Percentiles rank a stretch among this genome's conserved stretches.
Conservation (phyloP, 768 basidiomycete genomes). For the Fomitopsis pulvina region DNA sequence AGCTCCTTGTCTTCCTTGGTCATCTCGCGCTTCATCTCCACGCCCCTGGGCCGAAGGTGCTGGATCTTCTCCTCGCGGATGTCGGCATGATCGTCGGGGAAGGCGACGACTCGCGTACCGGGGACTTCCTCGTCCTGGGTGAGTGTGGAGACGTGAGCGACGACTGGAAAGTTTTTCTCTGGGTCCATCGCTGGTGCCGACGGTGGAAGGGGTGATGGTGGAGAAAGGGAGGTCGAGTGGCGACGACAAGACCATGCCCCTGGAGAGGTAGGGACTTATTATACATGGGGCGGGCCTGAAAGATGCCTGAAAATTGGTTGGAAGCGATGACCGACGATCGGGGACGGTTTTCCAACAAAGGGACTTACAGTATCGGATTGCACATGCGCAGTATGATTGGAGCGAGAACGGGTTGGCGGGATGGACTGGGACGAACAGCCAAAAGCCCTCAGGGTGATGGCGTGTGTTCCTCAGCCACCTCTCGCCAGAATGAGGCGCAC, state of each 20-base stretch:
- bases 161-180: constrained; percentile 5
- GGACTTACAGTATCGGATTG: constrained; percentile 12
- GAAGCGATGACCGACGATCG: constrained; percentile 1
- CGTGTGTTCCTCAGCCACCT: constrained; percentile 1
- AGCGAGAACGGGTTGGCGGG: not conserved
- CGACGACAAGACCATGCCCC: too few relatives aligned
- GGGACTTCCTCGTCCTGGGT: constrained; percentile 23
- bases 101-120: constrained; percentile 41
- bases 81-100: constrained; percentile 33
- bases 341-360: constrained; percentile 1
- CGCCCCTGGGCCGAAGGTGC: constrained; percentile 41
- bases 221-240: not conserved
- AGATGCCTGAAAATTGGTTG: not conserved
- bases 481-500: not conserved
- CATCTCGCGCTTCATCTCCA: constrained; percentile 54
- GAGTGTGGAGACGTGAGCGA: not conserved
- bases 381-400: constrained; percentile 21
- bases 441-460: constrained; percentile 22
- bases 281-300: not conserved
- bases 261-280: not conserved
- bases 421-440: constrained; percentile 21
- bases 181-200: constrained; percentile 12
- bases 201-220: not conserved
- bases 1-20: constrained; percentile 65
- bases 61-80: constrained; percentile 21